These are phyloP conservation scores for Pistacia atlantica DNA, from an alignment of 345 rosid genomes.

Conservation along the genomic window DNA sequence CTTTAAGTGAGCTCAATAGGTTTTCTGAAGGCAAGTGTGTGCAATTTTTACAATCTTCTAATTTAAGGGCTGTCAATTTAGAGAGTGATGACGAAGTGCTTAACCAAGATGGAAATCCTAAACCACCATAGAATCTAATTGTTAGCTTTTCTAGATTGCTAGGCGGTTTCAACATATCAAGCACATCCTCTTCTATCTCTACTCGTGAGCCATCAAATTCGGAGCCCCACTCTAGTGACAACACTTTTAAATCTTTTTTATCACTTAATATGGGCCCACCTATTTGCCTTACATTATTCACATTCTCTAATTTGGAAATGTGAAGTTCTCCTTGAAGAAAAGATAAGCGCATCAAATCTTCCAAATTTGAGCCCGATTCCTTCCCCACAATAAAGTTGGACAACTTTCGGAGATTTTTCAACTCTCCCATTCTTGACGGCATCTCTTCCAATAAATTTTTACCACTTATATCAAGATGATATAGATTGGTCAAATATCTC, in stretches of 20 bases:
- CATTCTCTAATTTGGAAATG: conserved; percentile 19
- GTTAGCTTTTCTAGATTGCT: not conserved
- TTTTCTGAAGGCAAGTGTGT: not conserved
- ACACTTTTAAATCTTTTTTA: not conserved
- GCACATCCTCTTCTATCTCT: not conserved
- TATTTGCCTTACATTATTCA: not conserved
- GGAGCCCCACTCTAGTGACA: not conserved
- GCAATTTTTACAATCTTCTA: not conserved
- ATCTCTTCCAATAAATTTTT: conserved; percentile 19
- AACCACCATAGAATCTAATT: not conserved
- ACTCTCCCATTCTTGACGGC: conserved; percentile 18
- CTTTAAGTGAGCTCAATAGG: no score
- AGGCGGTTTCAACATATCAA: not conserved
- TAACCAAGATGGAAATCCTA: not conserved
- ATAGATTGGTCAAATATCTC: conserved; percentile 22
- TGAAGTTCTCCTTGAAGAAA: conserved; percentile 30
- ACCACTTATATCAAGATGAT: conserved; percentile 28
- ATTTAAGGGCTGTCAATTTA: not conserved
- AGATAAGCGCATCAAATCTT: conserved; percentile 26
- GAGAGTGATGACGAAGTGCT: not conserved
- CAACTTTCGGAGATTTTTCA: conserved; percentile 22
- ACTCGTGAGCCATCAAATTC: not conserved
- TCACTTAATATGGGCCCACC: not conserved
- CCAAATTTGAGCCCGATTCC: conserved; percentile 1
- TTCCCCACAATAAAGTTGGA: conserved; percentile 29